Conservation (phyloP, 257 asterid species). For the Hygrophila difformis region DNA sequence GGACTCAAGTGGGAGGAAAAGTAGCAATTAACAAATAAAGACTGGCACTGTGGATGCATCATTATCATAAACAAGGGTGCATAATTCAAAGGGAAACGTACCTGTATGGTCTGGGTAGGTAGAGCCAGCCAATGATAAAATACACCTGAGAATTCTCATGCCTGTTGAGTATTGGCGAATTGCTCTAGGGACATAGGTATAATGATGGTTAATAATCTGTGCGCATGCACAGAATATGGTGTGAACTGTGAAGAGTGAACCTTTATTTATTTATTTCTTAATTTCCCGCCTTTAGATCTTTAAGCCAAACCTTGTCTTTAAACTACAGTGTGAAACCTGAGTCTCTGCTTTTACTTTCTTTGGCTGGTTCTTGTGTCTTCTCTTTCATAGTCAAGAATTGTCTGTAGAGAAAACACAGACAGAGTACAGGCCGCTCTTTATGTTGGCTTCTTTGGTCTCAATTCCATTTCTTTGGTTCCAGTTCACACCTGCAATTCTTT, state of each 20-base stretch:
- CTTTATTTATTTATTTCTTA: neutral
- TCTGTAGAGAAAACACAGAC: too few species aligned
- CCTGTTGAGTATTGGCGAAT: too few species aligned
- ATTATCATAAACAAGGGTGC: slow-evolving; percentile 1
- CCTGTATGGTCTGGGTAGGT: too few species aligned
- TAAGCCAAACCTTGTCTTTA: slow-evolving; percentile 8
- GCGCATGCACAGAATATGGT: slow-evolving; percentile 25
- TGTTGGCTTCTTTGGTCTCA: neutral
- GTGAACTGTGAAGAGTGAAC: too few species aligned
- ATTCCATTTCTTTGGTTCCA: neutral
- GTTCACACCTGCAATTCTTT: neutral
- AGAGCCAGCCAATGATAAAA: neutral
- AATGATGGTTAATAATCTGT: slow-evolving; percentile 5
- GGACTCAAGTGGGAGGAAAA: too few species aligned
- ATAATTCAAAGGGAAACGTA: neutral
- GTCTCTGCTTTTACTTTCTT: slow-evolving; percentile 7
- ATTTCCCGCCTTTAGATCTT: slow-evolving; percentile 31
- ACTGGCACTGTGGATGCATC: too few species aligned
- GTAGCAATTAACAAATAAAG: too few species aligned
- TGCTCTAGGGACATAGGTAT: too few species aligned
- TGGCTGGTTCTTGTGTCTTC: too few species aligned
- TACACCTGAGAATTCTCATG: slow-evolving; percentile 6
- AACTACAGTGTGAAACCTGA: slow-evolving; percentile 27
- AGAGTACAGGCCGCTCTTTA: slow-evolving; percentile 11
- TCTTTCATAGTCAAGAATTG: slow-evolving; percentile 5